phyloP scores from a whole-genome alignment of 345 rosid species.

The Geranium brycei region DNA sequence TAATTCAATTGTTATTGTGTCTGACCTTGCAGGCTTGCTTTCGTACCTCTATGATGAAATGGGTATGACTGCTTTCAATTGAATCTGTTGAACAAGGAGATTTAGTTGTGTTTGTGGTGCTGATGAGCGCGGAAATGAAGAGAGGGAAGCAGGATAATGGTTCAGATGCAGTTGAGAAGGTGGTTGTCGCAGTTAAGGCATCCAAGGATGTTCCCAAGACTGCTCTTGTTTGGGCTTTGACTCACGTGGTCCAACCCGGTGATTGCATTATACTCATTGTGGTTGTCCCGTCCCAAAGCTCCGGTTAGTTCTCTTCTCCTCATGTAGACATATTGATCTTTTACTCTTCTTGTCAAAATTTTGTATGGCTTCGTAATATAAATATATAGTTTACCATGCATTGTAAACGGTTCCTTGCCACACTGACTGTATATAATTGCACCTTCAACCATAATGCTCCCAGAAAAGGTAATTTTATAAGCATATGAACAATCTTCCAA shows the following conservation, averaged over 20 bases:
- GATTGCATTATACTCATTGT: slow-evolving; percentile 85
- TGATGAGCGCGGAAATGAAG: slow-evolving; percentile 52
- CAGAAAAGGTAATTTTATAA: too few relatives aligned
- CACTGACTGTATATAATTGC: too few relatives aligned
- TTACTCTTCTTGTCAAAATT: too few relatives aligned
- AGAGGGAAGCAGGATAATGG: slow-evolving; percentile 44
- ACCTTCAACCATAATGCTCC: too few relatives aligned
- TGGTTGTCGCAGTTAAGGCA: slow-evolving; percentile 89
- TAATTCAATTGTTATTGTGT: slow-evolving; percentile 14
- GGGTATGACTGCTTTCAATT: slow-evolving; percentile 11
- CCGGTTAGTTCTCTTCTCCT: slow-evolving; percentile 30
- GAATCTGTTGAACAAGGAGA: slow-evolving; percentile 11
- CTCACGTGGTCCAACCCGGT: slow-evolving; percentile 93
- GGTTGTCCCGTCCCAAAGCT: slow-evolving; percentile 58
- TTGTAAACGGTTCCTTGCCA: too few relatives aligned
- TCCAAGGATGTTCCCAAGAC: slow-evolving; percentile 87
- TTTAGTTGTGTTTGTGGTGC: slow-evolving; percentile 6
- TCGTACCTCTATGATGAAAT: slow-evolving; percentile 13
- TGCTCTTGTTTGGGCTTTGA: slow-evolving; percentile 95
- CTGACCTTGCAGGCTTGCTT: slow-evolving; percentile 8
- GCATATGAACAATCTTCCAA: too few relatives aligned
- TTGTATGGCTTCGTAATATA: background rate
- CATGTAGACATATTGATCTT: background rate
- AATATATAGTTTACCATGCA: background rate
- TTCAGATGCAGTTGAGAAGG: slow-evolving; percentile 51